These are phyloP conservation scores for Phaeosphaeriaceae sp. DNA, from an alignment of 2,329 filamentous ascomycete genomes.

Conservation along the genomic window DNA sequence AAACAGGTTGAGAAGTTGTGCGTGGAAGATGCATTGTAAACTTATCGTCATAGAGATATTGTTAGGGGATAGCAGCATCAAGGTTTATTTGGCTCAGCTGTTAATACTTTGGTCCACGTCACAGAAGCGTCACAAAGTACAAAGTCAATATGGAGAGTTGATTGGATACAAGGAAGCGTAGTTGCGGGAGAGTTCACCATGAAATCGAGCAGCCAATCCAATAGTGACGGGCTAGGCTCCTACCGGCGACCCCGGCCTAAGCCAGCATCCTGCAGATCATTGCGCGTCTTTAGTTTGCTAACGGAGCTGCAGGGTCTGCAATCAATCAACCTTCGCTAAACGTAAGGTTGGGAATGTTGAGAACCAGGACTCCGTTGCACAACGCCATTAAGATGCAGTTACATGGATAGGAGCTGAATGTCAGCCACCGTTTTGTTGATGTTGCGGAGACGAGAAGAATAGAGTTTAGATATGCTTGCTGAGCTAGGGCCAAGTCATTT, in stretches of 20 bases:
- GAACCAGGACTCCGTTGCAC: neutral
- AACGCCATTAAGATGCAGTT: neutral
- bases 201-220: neutral
- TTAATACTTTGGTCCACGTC: no score
- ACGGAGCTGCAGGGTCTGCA: conserved; percentile 1
- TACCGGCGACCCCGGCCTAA: neutral
- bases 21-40: no score
- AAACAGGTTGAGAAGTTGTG: no score
- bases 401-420: no score
- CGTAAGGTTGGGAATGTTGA: neutral
- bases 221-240: neutral
- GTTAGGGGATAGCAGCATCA: no score
- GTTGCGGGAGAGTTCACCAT: conserved; percentile 2
- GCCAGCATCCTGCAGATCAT: conserved; percentile 1
- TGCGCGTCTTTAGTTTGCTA: neutral
- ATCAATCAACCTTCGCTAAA: neutral
- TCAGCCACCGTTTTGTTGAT: no score
- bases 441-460: no score
- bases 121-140: neutral
- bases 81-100: no score
- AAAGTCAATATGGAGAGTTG: neutral
- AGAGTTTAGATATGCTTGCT: no score
- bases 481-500: no score
- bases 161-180: neutral
- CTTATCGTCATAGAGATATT: no score